Conservation (phyloP, 768 basidiomycete species). For the Favolaschia claudopus region DNA sequence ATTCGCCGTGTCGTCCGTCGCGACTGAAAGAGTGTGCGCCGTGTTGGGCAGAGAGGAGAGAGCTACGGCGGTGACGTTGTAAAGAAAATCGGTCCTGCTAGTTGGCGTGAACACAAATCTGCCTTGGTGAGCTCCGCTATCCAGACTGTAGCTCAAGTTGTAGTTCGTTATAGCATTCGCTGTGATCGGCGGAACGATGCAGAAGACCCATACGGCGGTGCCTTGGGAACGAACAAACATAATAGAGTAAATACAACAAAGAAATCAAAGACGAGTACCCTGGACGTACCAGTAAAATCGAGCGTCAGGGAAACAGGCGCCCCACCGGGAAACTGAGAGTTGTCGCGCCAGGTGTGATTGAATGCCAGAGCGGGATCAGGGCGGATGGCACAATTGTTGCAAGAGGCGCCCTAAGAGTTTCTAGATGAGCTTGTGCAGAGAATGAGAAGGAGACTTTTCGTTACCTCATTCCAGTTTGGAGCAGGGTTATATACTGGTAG, state of each 20-base stretch:
- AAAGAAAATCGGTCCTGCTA: constrained; percentile 10
- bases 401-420: constrained; percentile 8
- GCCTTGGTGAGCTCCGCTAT: neutral
- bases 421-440: neutral
- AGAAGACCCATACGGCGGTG: constrained; percentile 20
- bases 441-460: neutral
- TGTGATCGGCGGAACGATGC: constrained; percentile 16
- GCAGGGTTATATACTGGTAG: constrained; percentile 13
- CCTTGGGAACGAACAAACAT: neutral
- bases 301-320: constrained; percentile 17
- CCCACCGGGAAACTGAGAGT: constrained; percentile 4
- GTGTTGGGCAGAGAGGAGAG: constrained; percentile 10
- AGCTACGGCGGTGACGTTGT: constrained; percentile 17
- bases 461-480: constrained; percentile 6
- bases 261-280: neutral
- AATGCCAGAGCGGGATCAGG: constrained; percentile 14
- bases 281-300: constrained; percentile 14
- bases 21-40: constrained; percentile 7
- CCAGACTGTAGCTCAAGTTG: constrained; percentile 17
- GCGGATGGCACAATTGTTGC: constrained; percentile 1
- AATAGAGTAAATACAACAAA: neutral
- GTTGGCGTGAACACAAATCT: neutral
- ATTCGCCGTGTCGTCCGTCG: constrained; percentile 11
- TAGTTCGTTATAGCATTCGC: neutral
- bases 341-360: constrained; percentile 23